Conservation (phyloP, 139 green algal species). For the Tetradesmus lagerheimii region DNA sequence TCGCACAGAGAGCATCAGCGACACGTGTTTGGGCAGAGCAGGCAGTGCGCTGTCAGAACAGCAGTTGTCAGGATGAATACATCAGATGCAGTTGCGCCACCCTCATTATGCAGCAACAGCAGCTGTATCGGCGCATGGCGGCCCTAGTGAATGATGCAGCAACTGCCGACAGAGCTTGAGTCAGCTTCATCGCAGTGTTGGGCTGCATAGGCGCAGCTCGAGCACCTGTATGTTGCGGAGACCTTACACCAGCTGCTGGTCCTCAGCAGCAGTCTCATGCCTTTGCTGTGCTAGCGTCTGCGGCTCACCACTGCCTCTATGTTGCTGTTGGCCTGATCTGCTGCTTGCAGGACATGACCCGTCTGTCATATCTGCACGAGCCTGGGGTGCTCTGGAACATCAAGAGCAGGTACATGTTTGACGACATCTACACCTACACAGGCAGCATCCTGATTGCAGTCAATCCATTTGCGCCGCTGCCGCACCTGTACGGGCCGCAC, state of each 20-base stretch:
- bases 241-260: neutral
- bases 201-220: neutral
- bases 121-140: neutral
- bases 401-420: constrained; percentile 81
- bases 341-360: constrained; percentile 96
- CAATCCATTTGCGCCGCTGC: constrained; percentile 89
- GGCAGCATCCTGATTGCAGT: constrained; percentile 95
- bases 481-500: constrained; percentile 90
- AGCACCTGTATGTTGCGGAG: too few relatives aligned
- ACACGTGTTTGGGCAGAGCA: neutral
- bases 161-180: too few relatives aligned
- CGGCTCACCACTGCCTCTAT: neutral
- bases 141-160: neutral
- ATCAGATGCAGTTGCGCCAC: neutral
- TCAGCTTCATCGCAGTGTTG: too few relatives aligned
- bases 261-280: neutral
- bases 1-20: neutral
- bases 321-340: neutral
- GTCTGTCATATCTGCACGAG: constrained; percentile 98
- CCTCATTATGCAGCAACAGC: neutral
- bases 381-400: constrained; percentile 96
- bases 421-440: constrained; percentile 97
- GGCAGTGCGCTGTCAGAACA: neutral
- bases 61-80: neutral
- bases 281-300: too few relatives aligned